These are phyloP conservation scores for Mycena alexandri DNA, from an alignment of 768 basidiomycete species.

Conservation along the genomic window DNA sequence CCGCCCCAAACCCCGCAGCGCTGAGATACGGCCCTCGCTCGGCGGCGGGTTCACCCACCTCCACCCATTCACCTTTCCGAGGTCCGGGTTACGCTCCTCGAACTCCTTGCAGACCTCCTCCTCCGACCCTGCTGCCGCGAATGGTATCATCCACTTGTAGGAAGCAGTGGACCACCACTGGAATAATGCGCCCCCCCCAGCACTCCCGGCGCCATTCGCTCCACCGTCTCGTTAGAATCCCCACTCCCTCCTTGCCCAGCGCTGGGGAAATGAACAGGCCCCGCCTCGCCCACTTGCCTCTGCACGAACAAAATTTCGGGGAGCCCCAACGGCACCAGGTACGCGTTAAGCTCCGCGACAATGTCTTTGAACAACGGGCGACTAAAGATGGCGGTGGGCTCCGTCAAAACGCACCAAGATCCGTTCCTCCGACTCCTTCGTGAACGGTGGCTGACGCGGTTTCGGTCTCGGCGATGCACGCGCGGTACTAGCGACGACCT, in stretches of 20 bases:
- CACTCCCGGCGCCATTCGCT: not conserved
- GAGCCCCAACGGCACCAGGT: too few species aligned
- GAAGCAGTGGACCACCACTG: constrained; percentile 4
- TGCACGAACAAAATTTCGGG: too few species aligned
- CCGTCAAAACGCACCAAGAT: too few species aligned
- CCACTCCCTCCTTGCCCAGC: not conserved
- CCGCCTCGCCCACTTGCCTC: too few species aligned
- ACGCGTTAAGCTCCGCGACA: too few species aligned
- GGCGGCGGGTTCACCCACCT: constrained; percentile 7
- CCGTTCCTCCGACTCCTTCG: too few species aligned
- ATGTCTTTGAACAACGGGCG: too few species aligned
- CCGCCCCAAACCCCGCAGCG: not conserved
- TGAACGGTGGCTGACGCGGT: too few species aligned
- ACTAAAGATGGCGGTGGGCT: too few species aligned
- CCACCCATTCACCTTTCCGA: not conserved
- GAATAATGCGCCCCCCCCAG: not conserved
- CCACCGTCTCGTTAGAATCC: not conserved
- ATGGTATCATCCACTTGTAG: constrained; percentile 11
- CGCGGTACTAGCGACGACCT: too few species aligned
- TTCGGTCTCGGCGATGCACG: too few species aligned
- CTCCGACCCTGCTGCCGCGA: not conserved
- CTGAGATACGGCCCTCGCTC: constrained; percentile 5
- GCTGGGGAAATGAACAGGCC: too few species aligned
- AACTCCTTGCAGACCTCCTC: not conserved
- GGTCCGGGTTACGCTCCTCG: constrained; percentile 11